phyloP scores from a whole-genome alignment of 208 protist species.

The Acanthamoeba polyphaga region DNA sequence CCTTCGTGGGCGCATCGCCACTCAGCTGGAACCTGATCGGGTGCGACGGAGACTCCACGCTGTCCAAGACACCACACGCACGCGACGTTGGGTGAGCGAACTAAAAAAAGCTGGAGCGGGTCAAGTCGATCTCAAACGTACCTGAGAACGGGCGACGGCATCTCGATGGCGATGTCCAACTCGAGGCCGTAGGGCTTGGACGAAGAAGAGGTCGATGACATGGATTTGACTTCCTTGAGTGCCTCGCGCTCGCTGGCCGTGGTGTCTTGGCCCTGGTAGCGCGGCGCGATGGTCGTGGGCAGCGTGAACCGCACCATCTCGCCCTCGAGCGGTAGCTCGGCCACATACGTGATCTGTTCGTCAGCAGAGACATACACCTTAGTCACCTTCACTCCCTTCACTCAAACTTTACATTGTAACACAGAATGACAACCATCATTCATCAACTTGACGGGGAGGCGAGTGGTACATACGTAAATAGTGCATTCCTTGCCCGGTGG shows the following conservation, averaged over 20 bases:
- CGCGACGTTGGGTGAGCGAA: background rate
- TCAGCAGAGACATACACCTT: background rate
- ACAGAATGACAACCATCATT: background rate
- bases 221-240: background rate
- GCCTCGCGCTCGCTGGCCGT: background rate
- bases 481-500: conserved; percentile 67
- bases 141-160: conserved; percentile 30
- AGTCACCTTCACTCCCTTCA: too few species aligned
- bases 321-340: conserved; percentile 36
- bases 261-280: conserved; percentile 22
- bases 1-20: background rate
- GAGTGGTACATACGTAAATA: conserved; percentile 10
- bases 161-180: conserved; percentile 60
- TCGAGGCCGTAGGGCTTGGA: conserved; percentile 17
- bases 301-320: conserved; percentile 59
- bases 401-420: background rate
- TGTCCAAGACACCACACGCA: background rate
- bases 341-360: conserved; percentile 33
- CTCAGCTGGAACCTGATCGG: conserved; percentile 26
- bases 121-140: background rate
- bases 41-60: conserved; percentile 71
- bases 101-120: background rate
- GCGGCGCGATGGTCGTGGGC: conserved; percentile 49
- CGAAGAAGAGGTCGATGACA: background rate
- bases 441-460: background rate